phyloP scores from a whole-genome alignment of 2,329 filamentous ascomycete genomes.

The Diatrype stigma region DNA sequence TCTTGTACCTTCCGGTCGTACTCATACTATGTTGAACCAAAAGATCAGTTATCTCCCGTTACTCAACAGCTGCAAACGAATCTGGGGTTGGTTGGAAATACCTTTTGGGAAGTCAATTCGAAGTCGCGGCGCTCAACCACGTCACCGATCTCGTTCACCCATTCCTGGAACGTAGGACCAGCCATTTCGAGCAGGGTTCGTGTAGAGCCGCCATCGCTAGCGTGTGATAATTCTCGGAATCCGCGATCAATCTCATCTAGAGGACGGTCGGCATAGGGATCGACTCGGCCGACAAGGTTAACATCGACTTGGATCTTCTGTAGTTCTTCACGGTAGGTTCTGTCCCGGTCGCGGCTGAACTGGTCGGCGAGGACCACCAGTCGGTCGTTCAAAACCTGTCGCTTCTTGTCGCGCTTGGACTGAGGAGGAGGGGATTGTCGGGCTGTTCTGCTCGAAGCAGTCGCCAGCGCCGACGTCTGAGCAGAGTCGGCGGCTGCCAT shows the following conservation, averaged over 20 bases:
- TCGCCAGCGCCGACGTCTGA: conserved; percentile 14
- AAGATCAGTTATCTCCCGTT: conserved; percentile 13
- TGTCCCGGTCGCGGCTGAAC: conserved; percentile 76
- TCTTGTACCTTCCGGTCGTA: conserved; percentile 59
- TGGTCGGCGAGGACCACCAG: conserved; percentile 71
- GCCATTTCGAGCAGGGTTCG: conserved; percentile 67
- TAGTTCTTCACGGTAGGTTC: conserved; percentile 82
- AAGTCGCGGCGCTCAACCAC: conserved; percentile 83
- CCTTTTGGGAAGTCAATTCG: conserved; percentile 75
- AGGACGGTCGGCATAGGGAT: conserved; percentile 63
- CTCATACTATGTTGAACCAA: conserved; percentile 44
- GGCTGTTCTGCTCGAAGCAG: conserved; percentile 9
- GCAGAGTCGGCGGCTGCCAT: conserved; percentile 16
- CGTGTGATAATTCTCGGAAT: conserved; percentile 32
- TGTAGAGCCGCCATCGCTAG: conserved; percentile 34
- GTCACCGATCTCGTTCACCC: conserved; percentile 82
- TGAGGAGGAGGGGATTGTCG: conserved; percentile 14
- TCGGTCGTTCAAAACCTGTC: conserved; percentile 76
- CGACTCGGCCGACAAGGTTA: conserved; percentile 52
- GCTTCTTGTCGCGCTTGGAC: conserved; percentile 68
- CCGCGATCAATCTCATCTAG: conserved; percentile 42
- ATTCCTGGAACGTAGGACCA: conserved; percentile 79
- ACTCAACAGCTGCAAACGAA: neutral
- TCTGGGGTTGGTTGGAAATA: conserved; percentile 36
- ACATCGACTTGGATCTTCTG: conserved; percentile 71